Evolutionary conservation across 768 basidiomycete genomes (phyloP).

Genomic region (Leccinum subtestaceum): DNA sequence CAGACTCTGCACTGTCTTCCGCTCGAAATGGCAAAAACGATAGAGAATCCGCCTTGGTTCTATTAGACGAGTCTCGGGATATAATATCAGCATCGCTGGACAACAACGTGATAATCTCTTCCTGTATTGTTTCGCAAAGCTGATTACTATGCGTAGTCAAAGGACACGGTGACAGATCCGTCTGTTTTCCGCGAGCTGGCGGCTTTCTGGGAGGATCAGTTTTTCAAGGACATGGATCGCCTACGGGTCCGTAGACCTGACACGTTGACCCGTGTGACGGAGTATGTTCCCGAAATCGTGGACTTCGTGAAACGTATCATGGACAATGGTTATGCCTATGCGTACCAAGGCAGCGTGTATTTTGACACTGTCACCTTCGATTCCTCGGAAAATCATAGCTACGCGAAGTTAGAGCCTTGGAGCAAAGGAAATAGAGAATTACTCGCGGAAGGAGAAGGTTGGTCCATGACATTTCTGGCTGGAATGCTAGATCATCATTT

Average conservation of each 20-base stretch:
- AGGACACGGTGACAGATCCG: slow-evolving; percentile 80
- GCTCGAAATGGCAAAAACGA: slow-evolving; percentile 47
- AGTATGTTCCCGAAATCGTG: slow-evolving; percentile 95
- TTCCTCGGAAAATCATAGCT: slow-evolving; percentile 69
- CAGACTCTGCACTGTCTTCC: slow-evolving; percentile 48
- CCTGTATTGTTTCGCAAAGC: neutral
- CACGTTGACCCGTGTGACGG: slow-evolving; percentile 90
- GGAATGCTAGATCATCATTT: neutral
- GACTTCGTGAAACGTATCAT: slow-evolving; percentile 83
- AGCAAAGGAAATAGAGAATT: slow-evolving; percentile 91
- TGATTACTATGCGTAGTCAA: slow-evolving; percentile 48
- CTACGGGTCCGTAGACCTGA: slow-evolving; percentile 86
- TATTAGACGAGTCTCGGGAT: slow-evolving; percentile 77
- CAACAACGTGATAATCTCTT: slow-evolving; percentile 51
- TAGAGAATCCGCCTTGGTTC: slow-evolving; percentile 44
- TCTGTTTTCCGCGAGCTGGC: slow-evolving; percentile 80
- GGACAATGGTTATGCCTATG: slow-evolving; percentile 76
- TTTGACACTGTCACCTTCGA: slow-evolving; percentile 88
- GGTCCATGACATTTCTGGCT: slow-evolving; percentile 6
- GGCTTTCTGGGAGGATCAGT: slow-evolving; percentile 84
- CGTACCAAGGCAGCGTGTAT: slow-evolving; percentile 80
- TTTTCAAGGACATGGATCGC: slow-evolving; percentile 91
- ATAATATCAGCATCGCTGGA: slow-evolving; percentile 73
- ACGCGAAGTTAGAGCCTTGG: slow-evolving; percentile 95
- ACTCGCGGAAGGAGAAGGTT: slow-evolving; percentile 91